Percentiles rank a stretch among this genome's conserved stretches.
These are phyloP conservation scores for Pseudonectria foliicola DNA, from an alignment of 2,329 filamentous ascomycete genomes.

Conservation along the genomic window DNA sequence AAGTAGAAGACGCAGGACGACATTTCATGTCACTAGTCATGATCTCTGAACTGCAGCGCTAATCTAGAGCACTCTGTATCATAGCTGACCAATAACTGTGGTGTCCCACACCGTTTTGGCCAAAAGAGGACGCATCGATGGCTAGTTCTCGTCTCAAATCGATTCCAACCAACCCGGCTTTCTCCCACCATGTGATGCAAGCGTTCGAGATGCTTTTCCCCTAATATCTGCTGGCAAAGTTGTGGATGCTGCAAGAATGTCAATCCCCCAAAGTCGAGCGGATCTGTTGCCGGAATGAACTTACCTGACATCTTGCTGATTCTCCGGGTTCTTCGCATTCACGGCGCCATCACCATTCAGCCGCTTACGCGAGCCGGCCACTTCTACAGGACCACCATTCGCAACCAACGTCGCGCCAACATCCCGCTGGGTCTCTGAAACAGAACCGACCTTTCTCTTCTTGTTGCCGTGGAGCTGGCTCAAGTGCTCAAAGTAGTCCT, in stretches of 20 bases:
- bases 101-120: too few relatives aligned
- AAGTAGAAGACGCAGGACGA: too few relatives aligned
- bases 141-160: too few relatives aligned
- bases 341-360: neutral
- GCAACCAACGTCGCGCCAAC: conserved; percentile 11
- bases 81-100: too few relatives aligned
- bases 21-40: too few relatives aligned
- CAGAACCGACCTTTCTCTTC: conserved; percentile 8
- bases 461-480: conserved; percentile 65
- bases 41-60: too few relatives aligned
- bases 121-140: too few relatives aligned
- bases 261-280: neutral
- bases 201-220: too few relatives aligned
- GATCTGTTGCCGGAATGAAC: neutral
- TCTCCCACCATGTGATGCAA: too few relatives aligned
- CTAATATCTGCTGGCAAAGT: conserved; percentile 5
- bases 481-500: conserved; percentile 76
- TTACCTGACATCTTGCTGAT: conserved; percentile 27
- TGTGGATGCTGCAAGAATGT: conserved; percentile 4
- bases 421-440: neutral
- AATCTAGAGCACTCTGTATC: too few relatives aligned
- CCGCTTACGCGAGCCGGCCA: neutral
- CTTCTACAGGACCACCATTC: conserved; percentile 50
- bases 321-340: conserved; percentile 8
- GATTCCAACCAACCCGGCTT: too few relatives aligned